phyloP scores from a whole-genome alignment of 805 yeast genomes.

The Nakazawaea ernobii region DNA sequence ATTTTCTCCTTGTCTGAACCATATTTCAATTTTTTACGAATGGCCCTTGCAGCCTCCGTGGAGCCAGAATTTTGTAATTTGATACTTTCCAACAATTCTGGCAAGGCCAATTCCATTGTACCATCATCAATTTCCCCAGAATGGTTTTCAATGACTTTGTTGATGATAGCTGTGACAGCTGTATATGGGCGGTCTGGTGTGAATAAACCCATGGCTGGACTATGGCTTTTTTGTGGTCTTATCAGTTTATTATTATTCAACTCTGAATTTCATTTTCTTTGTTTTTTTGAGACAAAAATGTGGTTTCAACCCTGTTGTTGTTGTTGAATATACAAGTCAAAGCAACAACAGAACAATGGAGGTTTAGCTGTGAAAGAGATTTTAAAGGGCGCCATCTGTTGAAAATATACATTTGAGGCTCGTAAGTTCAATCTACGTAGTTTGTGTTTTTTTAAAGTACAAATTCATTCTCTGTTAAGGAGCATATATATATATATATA shows the following conservation, averaged over 20 bases:
- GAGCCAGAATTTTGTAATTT: slow-evolving; percentile 36
- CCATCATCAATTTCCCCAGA: slow-evolving; percentile 38
- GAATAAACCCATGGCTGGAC: slow-evolving; percentile 45
- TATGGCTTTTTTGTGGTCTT: not conserved
- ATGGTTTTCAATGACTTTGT: slow-evolving; percentile 39
- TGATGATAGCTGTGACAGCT: slow-evolving; percentile 60
- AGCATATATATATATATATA: no score
- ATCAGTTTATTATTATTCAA: not conserved
- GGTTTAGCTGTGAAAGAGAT: no score
- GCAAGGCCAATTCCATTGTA: slow-evolving; percentile 36
- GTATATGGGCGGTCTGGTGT: slow-evolving; percentile 57
- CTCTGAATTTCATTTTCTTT: no score
- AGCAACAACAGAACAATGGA: no score
- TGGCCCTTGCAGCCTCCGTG: slow-evolving; percentile 83
- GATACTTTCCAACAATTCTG: slow-evolving; percentile 54
- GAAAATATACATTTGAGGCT: no score
- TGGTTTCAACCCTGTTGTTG: no score
- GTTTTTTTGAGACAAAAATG: no score
- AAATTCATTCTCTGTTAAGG: no score
- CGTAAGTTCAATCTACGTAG: no score
- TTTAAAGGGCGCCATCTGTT: no score
- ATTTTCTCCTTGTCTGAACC: slow-evolving; percentile 63
- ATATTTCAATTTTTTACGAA: slow-evolving; percentile 83
- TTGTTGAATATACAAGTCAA: no score
- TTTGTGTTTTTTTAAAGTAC: not conserved